A percentile compares a stretch with the other conserved stretches of the same genome.
Conservation (phyloP, 192 early-diverging fungal species). For the Chytriomyces confervae region DNA sequence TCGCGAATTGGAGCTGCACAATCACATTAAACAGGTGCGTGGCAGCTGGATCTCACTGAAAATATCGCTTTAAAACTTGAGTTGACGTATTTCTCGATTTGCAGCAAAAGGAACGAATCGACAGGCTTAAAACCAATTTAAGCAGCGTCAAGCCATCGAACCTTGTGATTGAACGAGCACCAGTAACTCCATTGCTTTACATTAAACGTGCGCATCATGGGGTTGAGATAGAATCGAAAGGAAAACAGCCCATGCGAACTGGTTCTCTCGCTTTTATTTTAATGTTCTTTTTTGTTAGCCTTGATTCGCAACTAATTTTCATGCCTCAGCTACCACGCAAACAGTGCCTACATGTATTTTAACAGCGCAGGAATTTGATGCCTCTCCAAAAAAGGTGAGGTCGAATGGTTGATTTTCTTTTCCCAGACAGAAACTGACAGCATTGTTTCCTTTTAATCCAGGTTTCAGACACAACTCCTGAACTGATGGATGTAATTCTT, state of each 20-base stretch:
- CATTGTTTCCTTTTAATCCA: background rate
- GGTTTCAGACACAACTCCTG: background rate
- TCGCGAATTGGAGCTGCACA: constrained; percentile 18
- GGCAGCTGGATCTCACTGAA: background rate
- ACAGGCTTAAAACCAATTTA: constrained; percentile 15
- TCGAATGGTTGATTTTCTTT: background rate
- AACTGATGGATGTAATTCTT: background rate
- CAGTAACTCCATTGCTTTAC: background rate
- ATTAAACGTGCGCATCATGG: no score
- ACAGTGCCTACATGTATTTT: background rate
- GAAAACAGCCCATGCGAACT: background rate
- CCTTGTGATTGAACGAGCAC: constrained; percentile 19
- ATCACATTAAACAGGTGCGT: constrained; percentile 22
- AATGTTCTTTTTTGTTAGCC: no score
- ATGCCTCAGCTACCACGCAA: no score
- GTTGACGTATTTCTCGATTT: background rate
- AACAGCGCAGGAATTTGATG: background rate
- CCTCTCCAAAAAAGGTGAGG: background rate
- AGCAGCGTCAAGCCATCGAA: constrained; percentile 22
- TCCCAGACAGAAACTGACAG: background rate
- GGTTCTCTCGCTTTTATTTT: background rate
- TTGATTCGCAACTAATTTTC: no score
- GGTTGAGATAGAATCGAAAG: background rate
- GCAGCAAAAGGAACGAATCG: constrained; percentile 28
- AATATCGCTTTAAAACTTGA: no score